Evolutionary conservation across 2,329 filamentous ascomycete species (phyloP).

Genomic region (Aspergillus ochraceus): DNA sequence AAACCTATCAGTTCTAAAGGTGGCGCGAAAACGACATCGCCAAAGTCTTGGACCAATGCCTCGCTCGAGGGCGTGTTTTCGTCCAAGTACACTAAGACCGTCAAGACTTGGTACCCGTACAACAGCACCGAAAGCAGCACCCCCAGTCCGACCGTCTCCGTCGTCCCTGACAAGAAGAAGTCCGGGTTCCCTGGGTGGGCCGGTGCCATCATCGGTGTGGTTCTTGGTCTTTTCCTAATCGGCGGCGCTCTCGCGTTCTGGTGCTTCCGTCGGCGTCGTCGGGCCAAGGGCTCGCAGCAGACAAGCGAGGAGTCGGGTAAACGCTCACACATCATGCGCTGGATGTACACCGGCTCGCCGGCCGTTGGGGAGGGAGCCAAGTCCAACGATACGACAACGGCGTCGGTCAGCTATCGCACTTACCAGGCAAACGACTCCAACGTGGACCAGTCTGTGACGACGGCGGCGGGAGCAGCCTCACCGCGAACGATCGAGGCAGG

Average conservation of each 20-base stretch:
- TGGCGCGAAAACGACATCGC: constrained; percentile 6
- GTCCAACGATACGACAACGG: constrained; percentile 1
- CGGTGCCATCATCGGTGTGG: constrained; percentile 51
- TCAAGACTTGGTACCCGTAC: constrained; percentile 9
- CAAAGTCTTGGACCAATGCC: constrained; percentile 15
- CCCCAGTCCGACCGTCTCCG: constrained; percentile 1
- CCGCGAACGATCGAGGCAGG: constrained; percentile 3
- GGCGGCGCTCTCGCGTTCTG: constrained; percentile 14
- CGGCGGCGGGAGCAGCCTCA: not conserved
- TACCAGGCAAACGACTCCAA: constrained; percentile 1
- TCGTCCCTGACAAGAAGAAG: constrained; percentile 8
- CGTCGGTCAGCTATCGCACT: not conserved
- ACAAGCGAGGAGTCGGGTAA: constrained; percentile 2
- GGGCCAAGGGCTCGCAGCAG: not conserved
- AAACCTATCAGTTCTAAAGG: constrained; percentile 1
- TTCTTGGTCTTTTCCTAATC: constrained; percentile 21
- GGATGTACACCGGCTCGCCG: constrained; percentile 5
- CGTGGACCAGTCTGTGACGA: not conserved
- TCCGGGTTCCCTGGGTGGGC: constrained; percentile 56
- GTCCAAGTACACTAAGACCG: constrained; percentile 6
- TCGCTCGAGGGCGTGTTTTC: constrained; percentile 8
- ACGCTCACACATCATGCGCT: constrained; percentile 7
- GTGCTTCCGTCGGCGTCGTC: constrained; percentile 18
- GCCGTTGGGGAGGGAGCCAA: not conserved
- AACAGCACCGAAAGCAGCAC: constrained; percentile 45